Evolutionary conservation across 2,329 filamentous ascomycete genomes (phyloP).

Genomic region (Pleochaeta shiraiana): DNA sequence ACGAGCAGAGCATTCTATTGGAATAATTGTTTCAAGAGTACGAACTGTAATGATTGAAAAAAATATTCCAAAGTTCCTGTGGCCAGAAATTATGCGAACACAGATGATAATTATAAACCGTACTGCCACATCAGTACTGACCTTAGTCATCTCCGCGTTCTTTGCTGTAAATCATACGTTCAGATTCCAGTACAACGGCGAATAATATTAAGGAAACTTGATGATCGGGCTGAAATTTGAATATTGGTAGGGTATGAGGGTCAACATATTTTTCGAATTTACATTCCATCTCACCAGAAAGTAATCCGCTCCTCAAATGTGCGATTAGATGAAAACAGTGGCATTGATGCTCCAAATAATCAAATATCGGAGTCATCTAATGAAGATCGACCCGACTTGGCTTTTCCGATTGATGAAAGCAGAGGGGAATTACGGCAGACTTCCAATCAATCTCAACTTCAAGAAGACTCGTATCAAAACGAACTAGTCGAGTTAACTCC

Average conservation of each 20-base stretch:
- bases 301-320: not conserved
- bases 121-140: not conserved
- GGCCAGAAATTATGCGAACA: constrained; percentile 4
- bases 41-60: not conserved
- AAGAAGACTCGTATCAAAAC: not conserved
- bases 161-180: not conserved
- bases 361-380: not conserved
- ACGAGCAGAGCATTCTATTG: too few species aligned
- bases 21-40: not conserved
- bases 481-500: not conserved
- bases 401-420: not conserved
- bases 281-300: not conserved
- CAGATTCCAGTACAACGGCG: not conserved
- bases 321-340: not conserved
- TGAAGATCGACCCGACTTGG: not conserved
- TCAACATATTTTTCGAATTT: not conserved
- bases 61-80: constrained; percentile 1
- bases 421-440: too few species aligned
- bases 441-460: not conserved
- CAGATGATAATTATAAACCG: not conserved
- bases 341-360: not conserved
- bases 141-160: not conserved
- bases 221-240: not conserved
- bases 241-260: constrained; percentile 1
- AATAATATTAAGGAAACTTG: not conserved